These are phyloP conservation scores for Striga asiatica DNA, from an alignment of 257 asterid genomes.

Conservation along the genomic window DNA sequence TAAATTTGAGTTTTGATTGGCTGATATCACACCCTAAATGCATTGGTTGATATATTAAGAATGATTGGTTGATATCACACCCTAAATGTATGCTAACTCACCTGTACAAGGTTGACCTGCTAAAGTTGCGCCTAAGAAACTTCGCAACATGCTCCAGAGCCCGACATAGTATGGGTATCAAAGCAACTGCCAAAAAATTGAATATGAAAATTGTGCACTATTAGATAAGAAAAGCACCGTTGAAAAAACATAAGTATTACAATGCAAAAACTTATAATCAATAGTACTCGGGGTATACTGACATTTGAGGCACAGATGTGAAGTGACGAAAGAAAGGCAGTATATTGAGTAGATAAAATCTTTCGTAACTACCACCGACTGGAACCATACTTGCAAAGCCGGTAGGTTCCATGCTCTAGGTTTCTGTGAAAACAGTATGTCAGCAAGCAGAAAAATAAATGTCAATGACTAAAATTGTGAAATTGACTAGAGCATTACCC, in stretches of 20 bases:
- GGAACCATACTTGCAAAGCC: slow-evolving; percentile 88
- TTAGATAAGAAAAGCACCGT: background rate
- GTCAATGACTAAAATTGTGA: background rate
- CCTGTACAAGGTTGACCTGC: slow-evolving; percentile 74
- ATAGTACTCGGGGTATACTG: slow-evolving; percentile 17
- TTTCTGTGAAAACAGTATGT: slow-evolving; percentile 36
- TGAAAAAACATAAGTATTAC: background rate
- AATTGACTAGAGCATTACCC: slow-evolving; percentile 44
- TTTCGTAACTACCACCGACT: slow-evolving; percentile 61
- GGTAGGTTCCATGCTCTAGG: slow-evolving; percentile 90
- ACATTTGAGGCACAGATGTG: slow-evolving; percentile 80
- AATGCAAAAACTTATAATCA: slow-evolving; percentile 5
- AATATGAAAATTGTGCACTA: slow-evolving; percentile 8
- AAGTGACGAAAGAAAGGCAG: slow-evolving; percentile 62
- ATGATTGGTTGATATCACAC: background rate
- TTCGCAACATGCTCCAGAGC: slow-evolving; percentile 63
- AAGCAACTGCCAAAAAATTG: slow-evolving; percentile 61
- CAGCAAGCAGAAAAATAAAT: background rate
- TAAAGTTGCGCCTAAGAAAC: slow-evolving; percentile 68
- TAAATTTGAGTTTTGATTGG: no score
- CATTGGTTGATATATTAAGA: background rate
- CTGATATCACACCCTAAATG: background rate
- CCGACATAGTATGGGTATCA: slow-evolving; percentile 71
- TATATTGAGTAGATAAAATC: slow-evolving; percentile 69
- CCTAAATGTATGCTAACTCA: slow-evolving; percentile 16